These are phyloP conservation scores for Botrytis fabae DNA, from an alignment of 2,329 filamentous ascomycete species.

Conservation along the genomic window DNA sequence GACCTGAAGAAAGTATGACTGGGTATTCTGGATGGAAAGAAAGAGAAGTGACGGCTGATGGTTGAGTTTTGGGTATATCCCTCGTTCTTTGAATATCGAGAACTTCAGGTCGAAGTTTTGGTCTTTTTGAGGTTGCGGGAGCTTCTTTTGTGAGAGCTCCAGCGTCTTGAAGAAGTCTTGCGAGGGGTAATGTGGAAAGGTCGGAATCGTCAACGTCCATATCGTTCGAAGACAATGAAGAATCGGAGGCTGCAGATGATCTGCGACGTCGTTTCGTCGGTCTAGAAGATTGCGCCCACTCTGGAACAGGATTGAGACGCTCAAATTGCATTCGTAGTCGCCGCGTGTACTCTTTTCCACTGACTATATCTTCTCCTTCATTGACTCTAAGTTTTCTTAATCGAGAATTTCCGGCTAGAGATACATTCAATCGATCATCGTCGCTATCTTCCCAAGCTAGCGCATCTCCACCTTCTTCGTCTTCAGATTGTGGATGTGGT, in stretches of 20 bases:
- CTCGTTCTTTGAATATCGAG: slow-evolving; percentile 87
- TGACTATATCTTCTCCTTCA: slow-evolving; percentile 83
- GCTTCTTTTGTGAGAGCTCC: slow-evolving; percentile 58
- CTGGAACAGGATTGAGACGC: slow-evolving; percentile 58
- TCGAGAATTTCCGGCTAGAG: slow-evolving; percentile 71
- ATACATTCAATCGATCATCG: slow-evolving; percentile 83
- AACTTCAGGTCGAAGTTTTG: slow-evolving; percentile 80
- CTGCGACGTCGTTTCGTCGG: slow-evolving; percentile 52
- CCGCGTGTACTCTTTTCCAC: slow-evolving; percentile 79
- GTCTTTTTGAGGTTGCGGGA: slow-evolving; percentile 55
- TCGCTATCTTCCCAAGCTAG: slow-evolving; percentile 93
- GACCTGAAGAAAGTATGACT: slow-evolving; percentile 85
- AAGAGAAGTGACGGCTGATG: slow-evolving; percentile 77
- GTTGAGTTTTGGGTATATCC: slow-evolving; percentile 78
- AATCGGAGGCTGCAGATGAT: slow-evolving; percentile 50
- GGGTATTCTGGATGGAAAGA: slow-evolving; percentile 88
- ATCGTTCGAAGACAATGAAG: slow-evolving; percentile 44
- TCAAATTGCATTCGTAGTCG: slow-evolving; percentile 77
- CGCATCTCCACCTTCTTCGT: slow-evolving; percentile 47
- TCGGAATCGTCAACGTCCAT: slow-evolving; percentile 58
- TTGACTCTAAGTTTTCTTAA: slow-evolving; percentile 80
- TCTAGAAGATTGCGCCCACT: slow-evolving; percentile 57
- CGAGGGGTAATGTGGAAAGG: slow-evolving; percentile 72
- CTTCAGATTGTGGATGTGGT: slow-evolving; percentile 30
- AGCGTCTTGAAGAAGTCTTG: slow-evolving; percentile 75